These are phyloP conservation scores for Saccharomycopsis selenospora DNA, from an alignment of 805 yeast species.

Conservation along the genomic window DNA sequence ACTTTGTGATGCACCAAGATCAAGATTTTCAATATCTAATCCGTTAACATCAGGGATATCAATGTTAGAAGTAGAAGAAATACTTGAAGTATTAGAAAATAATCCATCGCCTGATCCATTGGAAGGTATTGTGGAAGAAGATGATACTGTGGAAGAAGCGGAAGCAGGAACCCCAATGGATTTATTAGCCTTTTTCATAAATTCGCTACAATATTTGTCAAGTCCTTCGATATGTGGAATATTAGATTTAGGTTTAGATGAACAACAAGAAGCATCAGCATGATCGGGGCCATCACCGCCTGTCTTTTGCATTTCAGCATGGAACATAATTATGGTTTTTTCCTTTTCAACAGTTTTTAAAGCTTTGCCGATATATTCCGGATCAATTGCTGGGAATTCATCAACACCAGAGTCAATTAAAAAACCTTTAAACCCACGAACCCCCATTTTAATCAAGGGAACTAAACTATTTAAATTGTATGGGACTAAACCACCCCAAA, in stretches of 20 bases:
- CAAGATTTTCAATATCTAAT: conserved; percentile 22
- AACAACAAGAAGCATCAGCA: conserved; percentile 27
- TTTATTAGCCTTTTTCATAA: background rate
- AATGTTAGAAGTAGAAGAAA: background rate
- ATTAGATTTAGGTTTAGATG: conserved; percentile 24
- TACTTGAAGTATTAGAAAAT: background rate
- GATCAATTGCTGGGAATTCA: conserved; percentile 79
- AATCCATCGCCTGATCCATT: background rate
- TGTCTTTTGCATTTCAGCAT: conserved; percentile 73
- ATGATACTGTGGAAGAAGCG: background rate
- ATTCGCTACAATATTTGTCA: conserved; percentile 6
- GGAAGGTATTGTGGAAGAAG: background rate
- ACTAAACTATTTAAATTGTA: conserved; percentile 58
- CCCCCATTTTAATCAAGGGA: conserved; percentile 79
- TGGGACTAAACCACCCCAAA: conserved; percentile 96
- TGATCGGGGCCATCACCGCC: conserved; percentile 22
- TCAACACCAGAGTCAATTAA: conserved; percentile 94
- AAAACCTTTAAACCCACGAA: conserved; percentile 90
- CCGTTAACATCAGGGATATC: conserved; percentile 24
- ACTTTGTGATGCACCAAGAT: conserved; percentile 15
- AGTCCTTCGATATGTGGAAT: conserved; percentile 19
- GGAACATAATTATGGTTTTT: conserved; percentile 78
- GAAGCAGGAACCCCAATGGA: background rate
- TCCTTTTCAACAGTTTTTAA: conserved; percentile 54
- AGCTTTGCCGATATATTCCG: conserved; percentile 58